phyloP scores from a whole-genome alignment of 225 moss, liverwort and hornwort genomes.

The Marchantia polymorpha region DNA sequence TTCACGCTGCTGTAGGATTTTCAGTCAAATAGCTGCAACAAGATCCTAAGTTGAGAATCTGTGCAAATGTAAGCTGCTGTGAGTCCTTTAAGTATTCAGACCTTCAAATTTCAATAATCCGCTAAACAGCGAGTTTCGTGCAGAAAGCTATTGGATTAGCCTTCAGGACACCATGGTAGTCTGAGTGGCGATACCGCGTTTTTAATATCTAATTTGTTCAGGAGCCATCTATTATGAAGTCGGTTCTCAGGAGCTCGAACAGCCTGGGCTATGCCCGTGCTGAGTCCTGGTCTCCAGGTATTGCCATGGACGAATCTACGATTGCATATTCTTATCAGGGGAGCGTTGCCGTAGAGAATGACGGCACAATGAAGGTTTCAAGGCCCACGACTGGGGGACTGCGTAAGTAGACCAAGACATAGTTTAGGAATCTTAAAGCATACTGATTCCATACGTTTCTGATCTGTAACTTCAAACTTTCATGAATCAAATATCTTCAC shows the following conservation, averaged over 20 bases:
- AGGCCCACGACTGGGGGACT: conserved; percentile 36
- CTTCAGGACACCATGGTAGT: not conserved
- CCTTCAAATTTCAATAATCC: not conserved
- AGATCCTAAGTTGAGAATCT: not conserved
- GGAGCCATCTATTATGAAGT: conserved; percentile 62
- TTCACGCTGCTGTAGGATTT: not conserved
- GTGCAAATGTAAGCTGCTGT: not conserved
- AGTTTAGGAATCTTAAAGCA: no score
- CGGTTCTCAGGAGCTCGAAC: conserved; percentile 61
- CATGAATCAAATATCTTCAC: not conserved
- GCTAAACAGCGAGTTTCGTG: not conserved
- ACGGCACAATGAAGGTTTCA: conserved; percentile 55
- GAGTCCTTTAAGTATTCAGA: not conserved
- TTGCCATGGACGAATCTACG: conserved; percentile 29
- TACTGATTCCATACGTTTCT: not conserved
- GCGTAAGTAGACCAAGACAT: not conserved
- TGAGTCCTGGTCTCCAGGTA: conserved; percentile 82
- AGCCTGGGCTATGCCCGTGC: conserved; percentile 92
- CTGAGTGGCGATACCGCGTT: not conserved
- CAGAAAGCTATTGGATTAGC: not conserved
- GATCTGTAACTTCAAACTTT: not conserved
- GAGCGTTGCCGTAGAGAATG: conserved; percentile 55
- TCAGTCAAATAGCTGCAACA: no score
- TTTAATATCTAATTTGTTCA: conserved; percentile 29
- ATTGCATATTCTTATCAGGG: not conserved